Evolutionary conservation across 352 stramenopile species (phyloP).

Genomic region (Elongisporangium undulatum): DNA sequence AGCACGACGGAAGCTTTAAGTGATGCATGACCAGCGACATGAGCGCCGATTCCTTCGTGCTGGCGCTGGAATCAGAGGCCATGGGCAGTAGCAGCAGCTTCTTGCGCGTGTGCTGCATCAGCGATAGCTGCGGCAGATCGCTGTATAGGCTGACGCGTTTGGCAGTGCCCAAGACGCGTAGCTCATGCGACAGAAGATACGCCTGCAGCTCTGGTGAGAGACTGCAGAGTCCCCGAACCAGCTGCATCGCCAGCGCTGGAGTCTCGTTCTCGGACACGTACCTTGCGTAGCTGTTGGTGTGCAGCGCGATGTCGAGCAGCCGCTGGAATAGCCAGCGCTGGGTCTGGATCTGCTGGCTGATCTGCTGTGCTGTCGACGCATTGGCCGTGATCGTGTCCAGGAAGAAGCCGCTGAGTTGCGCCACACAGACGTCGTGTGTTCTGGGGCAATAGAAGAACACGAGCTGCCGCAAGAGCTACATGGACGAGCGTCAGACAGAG

Average conservation of each 20-base stretch:
- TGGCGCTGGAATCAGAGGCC: constrained; percentile 6
- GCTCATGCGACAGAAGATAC: constrained; percentile 21
- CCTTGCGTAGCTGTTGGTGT: constrained; percentile 9
- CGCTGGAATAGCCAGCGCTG: constrained; percentile 32
- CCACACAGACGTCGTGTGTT: constrained; percentile 22
- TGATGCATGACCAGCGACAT: constrained; percentile 20
- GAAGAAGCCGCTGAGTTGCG: constrained; percentile 19
- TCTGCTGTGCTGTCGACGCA: constrained; percentile 6
- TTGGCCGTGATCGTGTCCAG: constrained; percentile 13
- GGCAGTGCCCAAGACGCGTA: constrained; percentile 11
- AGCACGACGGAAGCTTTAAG: constrained; percentile 7
- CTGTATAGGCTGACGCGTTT: constrained; percentile 14
- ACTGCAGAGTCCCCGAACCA: no score
- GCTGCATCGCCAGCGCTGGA: constrained; percentile 11
- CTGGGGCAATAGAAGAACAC: constrained; percentile 34
- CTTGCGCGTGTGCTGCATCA: constrained; percentile 21
- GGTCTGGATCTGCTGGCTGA: constrained; percentile 9
- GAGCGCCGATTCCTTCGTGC: constrained; percentile 10
- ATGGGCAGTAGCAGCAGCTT: constrained; percentile 20
- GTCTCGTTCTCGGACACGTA: not conserved
- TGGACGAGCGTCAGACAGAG: no score
- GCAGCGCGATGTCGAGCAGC: constrained; percentile 44
- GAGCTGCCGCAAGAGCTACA: constrained; percentile 35
- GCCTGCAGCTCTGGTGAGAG: constrained; percentile 14
- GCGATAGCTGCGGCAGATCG: constrained; percentile 17